Base-by-base conservation (phyloP, 441 rosid genomes). In the Eutrema salsugineum region DNA sequence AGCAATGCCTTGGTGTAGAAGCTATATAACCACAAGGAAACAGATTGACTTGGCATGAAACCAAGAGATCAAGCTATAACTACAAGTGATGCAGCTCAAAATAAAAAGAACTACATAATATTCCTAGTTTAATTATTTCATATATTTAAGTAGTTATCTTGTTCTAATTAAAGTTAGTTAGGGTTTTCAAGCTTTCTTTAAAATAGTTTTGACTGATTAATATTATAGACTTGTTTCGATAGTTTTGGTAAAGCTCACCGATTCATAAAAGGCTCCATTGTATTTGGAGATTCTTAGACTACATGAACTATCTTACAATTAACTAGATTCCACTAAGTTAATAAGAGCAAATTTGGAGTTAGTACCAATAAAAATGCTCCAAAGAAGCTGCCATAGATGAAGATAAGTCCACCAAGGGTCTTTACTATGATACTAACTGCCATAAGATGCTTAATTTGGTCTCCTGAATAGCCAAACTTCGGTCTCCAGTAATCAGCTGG, bases 281-380 rank as follows among this genome's bases (percentile, higher is more conserved):
- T 20, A 48, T 5, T 48, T 8, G 8, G 28, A 17, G 2, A 44
- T 28, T 28, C 38, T 40, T 40, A 61, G 5, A n/a, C 36, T 27
- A 27, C 27, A 40, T 14, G 48, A 59, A 22, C 1, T 2, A 55
- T 4, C 28, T 56, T 57, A 32, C 30, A 32, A 14, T 54, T 22
- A 39, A 3, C 19, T 44, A 48, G 33, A 63, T 19, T 47, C 11
- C 2, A 6, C 16, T 50, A 50, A 2, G 9, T 50, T 20, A 22
- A 35, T 17, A 40, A 59, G 63, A 59, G 47, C 0, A n/a, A 58
- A 28, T 0, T 1, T 10, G 48, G 61, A 49, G 8, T 39, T 32
- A 24, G 9, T 77, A 77, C 80, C 80, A 77, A 71, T 43, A 77
- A 68, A 44, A 71, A 70, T n/a, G 80, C 80, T 33, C 80, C 80